Evolutionary conservation across 768 basidiomycete genomes (phyloP).

Genomic region (Lactarius tabidus): DNA sequence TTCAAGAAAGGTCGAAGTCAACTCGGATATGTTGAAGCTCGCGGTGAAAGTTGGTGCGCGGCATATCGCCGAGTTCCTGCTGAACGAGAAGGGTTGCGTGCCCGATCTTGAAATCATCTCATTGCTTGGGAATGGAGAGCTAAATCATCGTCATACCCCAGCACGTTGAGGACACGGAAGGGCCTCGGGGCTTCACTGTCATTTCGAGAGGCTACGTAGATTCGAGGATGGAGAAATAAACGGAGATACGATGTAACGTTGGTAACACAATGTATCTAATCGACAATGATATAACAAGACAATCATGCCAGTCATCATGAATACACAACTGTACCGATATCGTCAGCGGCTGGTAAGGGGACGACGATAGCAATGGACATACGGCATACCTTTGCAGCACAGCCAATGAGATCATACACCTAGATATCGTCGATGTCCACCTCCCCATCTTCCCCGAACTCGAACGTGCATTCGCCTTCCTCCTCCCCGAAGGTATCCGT

Average conservation of each 20-base stretch:
- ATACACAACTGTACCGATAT: conserved; percentile 17
- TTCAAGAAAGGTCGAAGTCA: conserved; percentile 38
- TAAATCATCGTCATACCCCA: not conserved
- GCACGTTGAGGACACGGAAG: not conserved
- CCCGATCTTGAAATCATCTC: conserved; percentile 66
- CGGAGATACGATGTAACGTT: conserved; percentile 4
- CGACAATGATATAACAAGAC: conserved; percentile 22
- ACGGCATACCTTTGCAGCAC: conserved; percentile 22
- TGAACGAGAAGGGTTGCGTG: conserved; percentile 63
- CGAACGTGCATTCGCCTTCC: conserved; percentile 84
- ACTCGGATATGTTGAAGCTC: conserved; percentile 53
- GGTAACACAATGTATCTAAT: conserved; percentile 22
- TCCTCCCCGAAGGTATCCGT: conserved; percentile 91
- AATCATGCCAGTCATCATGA: conserved; percentile 19
- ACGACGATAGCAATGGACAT: not conserved
- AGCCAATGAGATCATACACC: conserved; percentile 28
- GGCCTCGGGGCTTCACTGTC: not conserved
- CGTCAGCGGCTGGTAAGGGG: not conserved
- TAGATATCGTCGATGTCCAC: conserved; percentile 90
- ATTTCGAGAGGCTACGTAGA: not conserved
- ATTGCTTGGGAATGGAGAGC: conserved; percentile 3
- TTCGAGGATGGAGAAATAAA: not conserved
- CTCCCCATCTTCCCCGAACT: conserved; percentile 86
- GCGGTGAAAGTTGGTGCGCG: conserved; percentile 63
- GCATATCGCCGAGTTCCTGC: conserved; percentile 70